Base-by-base conservation (phyloP, 306 rosid genomes). In the Prosopis cineraria region DNA sequence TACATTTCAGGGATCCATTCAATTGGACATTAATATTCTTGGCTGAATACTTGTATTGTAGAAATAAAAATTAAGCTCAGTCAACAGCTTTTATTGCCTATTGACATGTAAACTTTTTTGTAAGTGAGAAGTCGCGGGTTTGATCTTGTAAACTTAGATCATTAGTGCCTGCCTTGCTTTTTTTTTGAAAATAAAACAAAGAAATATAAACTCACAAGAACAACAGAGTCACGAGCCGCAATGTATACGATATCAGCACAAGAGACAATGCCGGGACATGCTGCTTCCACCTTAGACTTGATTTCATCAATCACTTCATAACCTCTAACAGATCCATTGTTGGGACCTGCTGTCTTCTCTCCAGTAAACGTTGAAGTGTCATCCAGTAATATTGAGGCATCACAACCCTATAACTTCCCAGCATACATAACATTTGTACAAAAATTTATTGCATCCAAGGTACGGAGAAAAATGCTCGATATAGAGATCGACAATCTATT, bases 191-290 rank as follows among this genome's bases (percentile, higher is more conserved):
- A n/a, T n/a, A n/a, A n/a, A n/a, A n/a, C n/a, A n/a, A n/a, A n/a
- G n/a, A n/a, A n/a, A n/a, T n/a, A n/a, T n/a, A 6, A 68, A 84
- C 97, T 91, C 71, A 94, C 98, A 48, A 73, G 78, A 0, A 4
- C 68, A 5, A 89, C 91, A 3, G 98, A 89, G 41, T 94, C 98
- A 0, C 97, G 97, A 75, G 98, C 87, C 41, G 97, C 81, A 59
- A 94, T 90, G 74, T 96, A 82, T 33, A 87, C 2, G 48, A 94
- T 83, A 82, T 94, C 97, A 76, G 98, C 96, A 80, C 98, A 94
- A 0, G 98, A 91, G 3, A 91, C 98, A 3, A 90, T 88, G 52
- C 90, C 81, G 0, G 96, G 97, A 14, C 98, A 93, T 3, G 20
- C 17, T 34, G 81, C 69, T 66, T 94, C 97, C 22, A 90, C 90